Evolutionary conservation across 306 rosid species (phyloP).

Genomic region (Quercus berberidifolia): DNA sequence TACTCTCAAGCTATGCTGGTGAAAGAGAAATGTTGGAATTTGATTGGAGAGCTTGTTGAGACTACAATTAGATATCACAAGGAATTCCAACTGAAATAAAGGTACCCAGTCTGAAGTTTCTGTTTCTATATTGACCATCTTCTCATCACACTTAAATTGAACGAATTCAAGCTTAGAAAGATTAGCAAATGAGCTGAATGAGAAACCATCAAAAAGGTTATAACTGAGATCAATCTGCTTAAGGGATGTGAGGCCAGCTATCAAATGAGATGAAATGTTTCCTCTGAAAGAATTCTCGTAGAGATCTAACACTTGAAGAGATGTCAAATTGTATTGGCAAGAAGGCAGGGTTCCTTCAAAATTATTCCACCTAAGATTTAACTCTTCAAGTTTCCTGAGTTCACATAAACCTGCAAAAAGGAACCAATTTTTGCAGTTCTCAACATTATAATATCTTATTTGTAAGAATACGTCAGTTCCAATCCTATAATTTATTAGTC

Average conservation of each 20-base stretch:
- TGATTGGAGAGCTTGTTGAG: not conserved
- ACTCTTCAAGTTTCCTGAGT: not conserved
- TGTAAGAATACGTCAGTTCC: too few species aligned
- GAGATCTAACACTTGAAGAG: slow-evolving; percentile 7
- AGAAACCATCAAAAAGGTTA: slow-evolving; percentile 18
- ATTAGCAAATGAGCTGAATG: slow-evolving; percentile 8
- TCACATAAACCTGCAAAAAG: not conserved
- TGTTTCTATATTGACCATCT: not conserved
- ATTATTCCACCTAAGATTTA: not conserved
- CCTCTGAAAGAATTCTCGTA: not conserved
- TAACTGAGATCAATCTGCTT: not conserved
- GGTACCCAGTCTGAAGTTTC: not conserved
- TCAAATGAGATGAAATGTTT: not conserved
- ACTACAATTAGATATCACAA: not conserved
- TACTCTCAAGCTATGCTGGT: not conserved
- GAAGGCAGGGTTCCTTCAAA: slow-evolving; percentile 7
- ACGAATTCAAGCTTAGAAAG: slow-evolving; percentile 10
- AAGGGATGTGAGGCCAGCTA: not conserved
- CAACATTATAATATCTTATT: too few species aligned
- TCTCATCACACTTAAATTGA: not conserved
- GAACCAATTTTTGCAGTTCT: not conserved
- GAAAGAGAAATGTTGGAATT: not conserved
- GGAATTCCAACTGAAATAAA: slow-evolving; percentile 6
- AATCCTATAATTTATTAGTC: too few species aligned
- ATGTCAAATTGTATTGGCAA: slow-evolving; percentile 12